These are phyloP conservation scores for Leptodontidium sp. DNA, from an alignment of 2,329 filamentous ascomycete species.

Conservation along the genomic window DNA sequence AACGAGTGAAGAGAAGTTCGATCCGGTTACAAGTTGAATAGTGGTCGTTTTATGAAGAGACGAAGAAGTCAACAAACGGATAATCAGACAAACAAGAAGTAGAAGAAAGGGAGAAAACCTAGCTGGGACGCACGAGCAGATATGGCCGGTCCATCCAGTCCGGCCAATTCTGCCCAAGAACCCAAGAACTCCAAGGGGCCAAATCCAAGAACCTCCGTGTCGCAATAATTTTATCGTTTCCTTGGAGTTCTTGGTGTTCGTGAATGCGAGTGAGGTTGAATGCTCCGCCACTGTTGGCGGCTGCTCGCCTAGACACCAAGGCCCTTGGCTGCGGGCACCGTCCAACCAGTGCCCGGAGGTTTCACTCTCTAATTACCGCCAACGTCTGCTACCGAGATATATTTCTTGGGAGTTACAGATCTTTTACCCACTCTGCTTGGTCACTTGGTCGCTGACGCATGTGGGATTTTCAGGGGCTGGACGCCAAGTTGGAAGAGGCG, in stretches of 20 bases:
- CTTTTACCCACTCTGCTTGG: no score
- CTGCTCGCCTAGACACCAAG: conserved; percentile 19
- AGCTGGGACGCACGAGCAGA: conserved; percentile 1
- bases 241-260: not conserved
- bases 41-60: conserved; percentile 1
- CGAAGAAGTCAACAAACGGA: not conserved
- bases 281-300: conserved; percentile 16
- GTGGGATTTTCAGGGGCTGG: no score
- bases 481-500: no score
- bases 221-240: conserved; percentile 14
- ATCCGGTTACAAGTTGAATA: conserved; percentile 16
- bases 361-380: conserved; percentile 16
- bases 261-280: not conserved
- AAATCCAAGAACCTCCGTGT: conserved; percentile 7
- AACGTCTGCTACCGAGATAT: no score
- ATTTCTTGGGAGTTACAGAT: no score
- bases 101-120: not conserved
- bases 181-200: conserved; percentile 13
- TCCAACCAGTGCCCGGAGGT: conserved; percentile 10
- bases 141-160: not conserved
- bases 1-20: conserved; percentile 24
- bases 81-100: conserved; percentile 6
- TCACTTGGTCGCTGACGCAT: no score
- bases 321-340: conserved; percentile 13
- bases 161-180: not conserved